Evolutionary conservation across 2,329 filamentous ascomycete genomes (phyloP).

Genomic region (Calonectria ilicicola): DNA sequence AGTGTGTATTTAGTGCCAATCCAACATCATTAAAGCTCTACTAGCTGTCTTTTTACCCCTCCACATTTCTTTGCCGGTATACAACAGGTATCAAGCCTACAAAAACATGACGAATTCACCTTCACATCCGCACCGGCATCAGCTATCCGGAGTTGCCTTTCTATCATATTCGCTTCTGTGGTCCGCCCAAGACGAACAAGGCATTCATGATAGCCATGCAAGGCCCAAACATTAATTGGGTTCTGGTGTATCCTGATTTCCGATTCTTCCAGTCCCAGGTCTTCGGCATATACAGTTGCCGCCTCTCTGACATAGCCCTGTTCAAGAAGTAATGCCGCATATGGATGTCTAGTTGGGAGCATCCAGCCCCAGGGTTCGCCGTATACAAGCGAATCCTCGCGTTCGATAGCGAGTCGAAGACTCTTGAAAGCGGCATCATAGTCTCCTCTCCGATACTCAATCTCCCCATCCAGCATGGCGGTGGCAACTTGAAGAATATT

Average conservation of each 20-base stretch:
- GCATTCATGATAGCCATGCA: conserved; percentile 81
- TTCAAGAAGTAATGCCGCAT: conserved; percentile 76
- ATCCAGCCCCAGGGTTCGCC: conserved; percentile 86
- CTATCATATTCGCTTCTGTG: conserved; percentile 48
- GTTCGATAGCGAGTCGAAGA: conserved; percentile 67
- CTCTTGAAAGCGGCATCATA: conserved; percentile 69
- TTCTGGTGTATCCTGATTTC: conserved; percentile 75
- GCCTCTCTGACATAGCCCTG: conserved; percentile 71
- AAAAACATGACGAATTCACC: conserved; percentile 28
- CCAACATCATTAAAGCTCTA: not conserved
- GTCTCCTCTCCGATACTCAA: conserved; percentile 75
- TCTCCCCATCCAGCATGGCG: conserved; percentile 80
- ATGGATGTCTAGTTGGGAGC: conserved; percentile 79
- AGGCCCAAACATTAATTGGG: conserved; percentile 80
- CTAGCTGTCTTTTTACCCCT: not conserved
- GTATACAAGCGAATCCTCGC: conserved; percentile 74
- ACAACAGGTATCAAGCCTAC: conserved; percentile 2
- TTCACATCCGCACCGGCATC: conserved; percentile 12
- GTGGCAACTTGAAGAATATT: conserved; percentile 72
- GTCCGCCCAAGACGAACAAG: conserved; percentile 62
- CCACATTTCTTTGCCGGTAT: not conserved
- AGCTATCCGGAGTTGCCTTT: conserved; percentile 2
- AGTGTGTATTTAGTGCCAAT: not conserved
- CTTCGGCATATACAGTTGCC: conserved; percentile 67
- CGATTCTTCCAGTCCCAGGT: conserved; percentile 70